Evolutionary conservation across 768 basidiomycete species (phyloP).

Genomic region (Leccinellum albellum): DNA sequence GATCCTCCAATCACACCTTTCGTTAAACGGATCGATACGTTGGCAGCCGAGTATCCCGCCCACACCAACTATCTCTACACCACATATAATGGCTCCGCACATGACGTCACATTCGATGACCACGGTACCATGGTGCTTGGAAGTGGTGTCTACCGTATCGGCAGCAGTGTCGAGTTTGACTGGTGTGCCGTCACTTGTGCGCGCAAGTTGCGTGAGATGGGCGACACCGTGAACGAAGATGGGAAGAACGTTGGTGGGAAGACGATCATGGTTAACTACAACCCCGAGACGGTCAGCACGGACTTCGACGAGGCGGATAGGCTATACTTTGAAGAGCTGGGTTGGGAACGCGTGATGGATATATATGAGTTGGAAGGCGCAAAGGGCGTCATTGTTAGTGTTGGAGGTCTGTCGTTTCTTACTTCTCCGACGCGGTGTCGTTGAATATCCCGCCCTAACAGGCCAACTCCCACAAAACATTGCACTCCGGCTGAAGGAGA

Average conservation of each 20-base stretch:
- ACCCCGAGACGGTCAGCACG: conserved; percentile 98
- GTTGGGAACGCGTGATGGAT: conserved; percentile 98
- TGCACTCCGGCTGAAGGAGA: conserved; percentile 88
- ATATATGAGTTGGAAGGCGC: conserved; percentile 96
- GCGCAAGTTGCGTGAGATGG: conserved; percentile 85
- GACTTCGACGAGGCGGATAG: conserved; percentile 99
- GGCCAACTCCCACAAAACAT: conserved; percentile 99
- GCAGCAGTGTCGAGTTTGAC: conserved; percentile 98
- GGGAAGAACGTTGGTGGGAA: conserved; percentile 43
- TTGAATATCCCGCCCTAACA: conserved; percentile 24
- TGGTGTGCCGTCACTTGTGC: conserved; percentile 99
- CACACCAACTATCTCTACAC: conserved; percentile 99
- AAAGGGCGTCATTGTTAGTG: conserved; percentile 91
- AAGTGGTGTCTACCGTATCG: conserved; percentile 96
- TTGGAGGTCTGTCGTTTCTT: conserved; percentile 67
- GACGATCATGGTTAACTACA: conserved; percentile 99
- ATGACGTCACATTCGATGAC: conserved; percentile 94
- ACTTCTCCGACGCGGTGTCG: not conserved
- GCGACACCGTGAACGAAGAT: conserved; percentile 32
- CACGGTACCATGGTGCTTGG: conserved; percentile 99
- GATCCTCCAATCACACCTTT: conserved; percentile 78
- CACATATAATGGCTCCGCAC: conserved; percentile 94
- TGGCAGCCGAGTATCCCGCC: conserved; percentile 97
- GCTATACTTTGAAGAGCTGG: conserved; percentile 97
- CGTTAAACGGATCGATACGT: conserved; percentile 98